Evolutionary conservation across 75 land plant species (phyloP).

Genomic region (Ceratopteris richardii): DNA sequence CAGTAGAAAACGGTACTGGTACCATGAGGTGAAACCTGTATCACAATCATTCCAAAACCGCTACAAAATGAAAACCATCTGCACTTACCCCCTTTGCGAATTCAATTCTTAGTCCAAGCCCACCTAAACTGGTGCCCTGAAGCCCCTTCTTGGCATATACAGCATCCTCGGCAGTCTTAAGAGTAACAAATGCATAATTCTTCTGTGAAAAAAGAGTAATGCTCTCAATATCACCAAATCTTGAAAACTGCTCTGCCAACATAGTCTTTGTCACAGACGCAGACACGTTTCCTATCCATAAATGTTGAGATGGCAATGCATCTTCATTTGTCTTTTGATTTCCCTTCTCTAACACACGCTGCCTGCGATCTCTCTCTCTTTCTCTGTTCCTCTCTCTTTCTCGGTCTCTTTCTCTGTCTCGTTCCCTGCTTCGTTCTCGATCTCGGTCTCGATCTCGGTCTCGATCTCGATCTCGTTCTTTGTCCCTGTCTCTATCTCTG

Average conservation of each 20-base stretch:
- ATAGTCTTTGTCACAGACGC: slow-evolving; percentile 28
- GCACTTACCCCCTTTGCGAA: slow-evolving; percentile 94
- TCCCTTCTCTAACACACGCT: too few relatives aligned
- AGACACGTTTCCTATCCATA: slow-evolving; percentile 86
- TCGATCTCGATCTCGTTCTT: slow-evolving; percentile 2
- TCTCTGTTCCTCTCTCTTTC: not conserved
- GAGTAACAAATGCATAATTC: slow-evolving; percentile 86
- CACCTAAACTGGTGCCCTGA: slow-evolving; percentile 58
- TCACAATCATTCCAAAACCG: too few relatives aligned
- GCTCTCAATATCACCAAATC: slow-evolving; percentile 72
- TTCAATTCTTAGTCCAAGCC: slow-evolving; percentile 71
- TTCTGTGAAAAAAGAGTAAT: slow-evolving; percentile 61
- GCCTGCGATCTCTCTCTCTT: too few relatives aligned
- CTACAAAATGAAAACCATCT: too few relatives aligned
- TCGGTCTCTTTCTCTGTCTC: slow-evolving; percentile 2
- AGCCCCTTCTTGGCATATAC: slow-evolving; percentile 55
- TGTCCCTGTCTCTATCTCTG: not conserved
- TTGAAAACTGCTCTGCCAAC: slow-evolving; percentile 47
- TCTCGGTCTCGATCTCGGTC: too few relatives aligned
- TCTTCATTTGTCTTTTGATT: slow-evolving; percentile 3
- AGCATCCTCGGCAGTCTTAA: slow-evolving; percentile 65
- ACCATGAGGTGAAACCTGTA: too few relatives aligned
- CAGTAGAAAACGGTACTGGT: too few relatives aligned
- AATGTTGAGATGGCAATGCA: slow-evolving; percentile 59
- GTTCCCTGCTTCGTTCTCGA: slow-evolving; percentile 1